These are phyloP conservation scores for Fusarium sambucinum DNA, from an alignment of 2,329 filamentous ascomycete genomes.

Conservation along the genomic window DNA sequence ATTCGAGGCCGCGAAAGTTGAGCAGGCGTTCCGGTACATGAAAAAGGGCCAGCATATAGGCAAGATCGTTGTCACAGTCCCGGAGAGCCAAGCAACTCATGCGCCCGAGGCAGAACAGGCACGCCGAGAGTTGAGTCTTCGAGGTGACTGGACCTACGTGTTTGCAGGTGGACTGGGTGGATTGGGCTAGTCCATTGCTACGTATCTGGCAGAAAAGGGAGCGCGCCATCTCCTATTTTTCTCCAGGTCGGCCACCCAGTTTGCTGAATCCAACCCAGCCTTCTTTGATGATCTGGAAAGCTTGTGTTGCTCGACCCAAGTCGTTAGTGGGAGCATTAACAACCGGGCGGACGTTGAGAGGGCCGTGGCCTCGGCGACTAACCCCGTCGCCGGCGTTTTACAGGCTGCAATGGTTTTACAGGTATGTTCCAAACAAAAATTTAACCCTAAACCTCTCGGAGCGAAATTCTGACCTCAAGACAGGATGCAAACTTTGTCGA, in stretches of 20 bases:
- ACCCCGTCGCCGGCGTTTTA: conserved; percentile 3
- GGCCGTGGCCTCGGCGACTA: conserved; percentile 1
- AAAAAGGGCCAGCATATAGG: conserved; percentile 59
- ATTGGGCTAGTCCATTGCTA: conserved; percentile 26
- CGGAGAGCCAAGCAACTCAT: conserved; percentile 29
- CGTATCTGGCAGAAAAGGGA: conserved; percentile 13
- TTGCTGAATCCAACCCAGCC: conserved; percentile 6
- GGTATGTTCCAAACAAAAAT: background rate
- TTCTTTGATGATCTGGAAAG: conserved; percentile 8
- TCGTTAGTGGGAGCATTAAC: conserved; percentile 52
- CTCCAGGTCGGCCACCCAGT: conserved; percentile 19
- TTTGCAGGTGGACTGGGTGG: conserved; percentile 44
- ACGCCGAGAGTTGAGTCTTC: conserved; percentile 8
- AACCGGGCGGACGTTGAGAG: conserved; percentile 46
- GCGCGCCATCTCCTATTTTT: conserved; percentile 20
- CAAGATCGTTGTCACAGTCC: conserved; percentile 53
- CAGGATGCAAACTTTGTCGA: conserved; percentile 18
- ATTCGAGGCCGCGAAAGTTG: conserved; percentile 6
- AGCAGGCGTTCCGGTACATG: conserved; percentile 57
- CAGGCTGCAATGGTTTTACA: conserved; percentile 18
- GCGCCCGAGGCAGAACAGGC: conserved; percentile 7
- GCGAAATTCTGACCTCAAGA: background rate
- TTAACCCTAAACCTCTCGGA: background rate
- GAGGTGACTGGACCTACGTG: conserved; percentile 39
- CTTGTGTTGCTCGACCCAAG: conserved; percentile 11